Evolutionary conservation across 768 basidiomycete genomes (phyloP), one percentile per base, ranked within the genome.

Genomic region (Russula sp.): DNA sequence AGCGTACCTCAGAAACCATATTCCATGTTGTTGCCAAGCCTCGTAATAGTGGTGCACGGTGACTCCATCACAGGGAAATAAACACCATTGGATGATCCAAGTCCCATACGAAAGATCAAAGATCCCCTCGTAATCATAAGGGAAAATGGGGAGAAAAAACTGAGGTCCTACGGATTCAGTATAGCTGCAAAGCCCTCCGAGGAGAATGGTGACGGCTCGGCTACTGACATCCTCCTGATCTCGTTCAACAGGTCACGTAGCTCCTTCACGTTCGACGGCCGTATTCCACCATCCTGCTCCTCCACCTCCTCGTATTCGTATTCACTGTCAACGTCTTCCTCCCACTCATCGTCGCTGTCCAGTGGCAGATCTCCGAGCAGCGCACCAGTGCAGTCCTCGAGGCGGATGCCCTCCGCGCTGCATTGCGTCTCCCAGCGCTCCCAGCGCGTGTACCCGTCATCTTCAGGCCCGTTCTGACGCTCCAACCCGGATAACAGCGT

Each of bases 331-430:
- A 35, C 67, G 65, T 41, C 73, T 65, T 43, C 68, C 64, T 47
- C 73, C 73, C n/a, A 74, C 73, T 54, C 73, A 69, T 52, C 73
- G 56, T 66, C 66, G 34, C 62, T 63, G 43, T 69, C 73, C 71
- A 57, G 59, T 62, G 67, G 75, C 67, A 67, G 70, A 64, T 67
- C 74, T 38, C 89, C 89, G 41, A 91, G 72, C 55, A 76, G 66
- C 13, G 75, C 81, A 0, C 87, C 88, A 0, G 89, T 90, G 68
- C 88, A 90, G 70, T 91, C 89, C 72, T 91, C 88, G 53, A 91
- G 69, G 46, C 84, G 72, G 5, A 90, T 73, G 0, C 81, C 78
- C 69, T 79, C 75, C 20, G 66, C 63, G 0, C 73, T 64, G 64
- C 82, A 86, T 66, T 73, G 75, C 14, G 76, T 76, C 81, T 83